Conservation (phyloP, 305 asterid genomes). For the Solanum hybrid region DNA sequence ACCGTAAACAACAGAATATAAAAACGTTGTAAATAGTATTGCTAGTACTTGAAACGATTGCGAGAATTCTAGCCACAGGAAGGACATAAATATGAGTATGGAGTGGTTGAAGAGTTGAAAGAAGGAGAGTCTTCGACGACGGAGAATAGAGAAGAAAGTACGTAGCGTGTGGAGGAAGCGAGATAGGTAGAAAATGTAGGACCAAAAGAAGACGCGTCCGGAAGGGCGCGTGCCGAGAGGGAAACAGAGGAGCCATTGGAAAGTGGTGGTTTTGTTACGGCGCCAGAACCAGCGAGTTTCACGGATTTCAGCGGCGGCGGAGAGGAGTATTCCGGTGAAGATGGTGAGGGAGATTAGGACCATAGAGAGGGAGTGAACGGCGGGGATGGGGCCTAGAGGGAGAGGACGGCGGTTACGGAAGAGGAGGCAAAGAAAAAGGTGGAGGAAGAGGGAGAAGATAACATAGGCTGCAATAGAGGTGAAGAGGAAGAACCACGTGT, state of each 20-base stretch:
- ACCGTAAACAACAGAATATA: slow-evolving; percentile 65
- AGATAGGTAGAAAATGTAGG: slow-evolving; percentile 68
- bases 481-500: slow-evolving; percentile 81
- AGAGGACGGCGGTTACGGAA: slow-evolving; percentile 43
- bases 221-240: slow-evolving; percentile 92
- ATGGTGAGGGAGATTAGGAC: slow-evolving; percentile 57
- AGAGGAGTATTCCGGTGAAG: slow-evolving; percentile 54
- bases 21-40: slow-evolving; percentile 40
- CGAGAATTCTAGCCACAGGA: slow-evolving; percentile 83
- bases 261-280: slow-evolving; percentile 51
- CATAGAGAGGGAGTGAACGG: slow-evolving; percentile 72
- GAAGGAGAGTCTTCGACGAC: slow-evolving; percentile 33
- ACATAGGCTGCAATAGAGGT: slow-evolving; percentile 55
- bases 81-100: slow-evolving; percentile 53
- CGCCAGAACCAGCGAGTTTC: slow-evolving; percentile 92
- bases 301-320: slow-evolving; percentile 82
- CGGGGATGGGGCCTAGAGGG: slow-evolving; percentile 76
- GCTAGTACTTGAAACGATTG: slow-evolving; percentile 82
- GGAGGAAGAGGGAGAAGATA: slow-evolving; percentile 38
- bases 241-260: slow-evolving; percentile 87
- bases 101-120: slow-evolving; percentile 63
- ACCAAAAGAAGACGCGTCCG: slow-evolving; percentile 94
- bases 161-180: slow-evolving; percentile 70
- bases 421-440: slow-evolving; percentile 37
- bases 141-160: slow-evolving; percentile 35